Evolutionary conservation across 495 filamentous ascomycete species (phyloP).

Genomic region (Neurospora sublineolata): DNA sequence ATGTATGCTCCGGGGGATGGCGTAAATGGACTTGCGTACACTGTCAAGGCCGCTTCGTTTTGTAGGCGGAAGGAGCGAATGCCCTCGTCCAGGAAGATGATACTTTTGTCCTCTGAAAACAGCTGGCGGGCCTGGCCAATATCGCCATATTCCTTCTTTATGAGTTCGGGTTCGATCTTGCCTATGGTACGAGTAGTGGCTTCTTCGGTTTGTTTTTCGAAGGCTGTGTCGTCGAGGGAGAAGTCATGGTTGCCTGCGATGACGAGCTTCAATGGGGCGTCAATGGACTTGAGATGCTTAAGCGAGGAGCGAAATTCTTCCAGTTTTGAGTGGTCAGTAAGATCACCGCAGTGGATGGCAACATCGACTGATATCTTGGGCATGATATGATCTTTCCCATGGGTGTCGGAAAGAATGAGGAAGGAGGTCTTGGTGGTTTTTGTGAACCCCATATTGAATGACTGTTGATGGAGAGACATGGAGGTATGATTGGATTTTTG

Average conservation of each 20-base stretch:
- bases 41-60: conserved; percentile 47
- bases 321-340: conserved; percentile 51
- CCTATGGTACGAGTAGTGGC: not conserved
- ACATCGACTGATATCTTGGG: conserved; percentile 35
- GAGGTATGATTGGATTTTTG: not conserved
- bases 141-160: conserved; percentile 13
- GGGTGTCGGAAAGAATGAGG: conserved; percentile 54
- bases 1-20: conserved; percentile 42
- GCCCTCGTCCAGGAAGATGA: conserved; percentile 61
- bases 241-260: conserved; percentile 79
- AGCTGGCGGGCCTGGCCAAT: conserved; percentile 14
- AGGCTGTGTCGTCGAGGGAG: conserved; percentile 46
- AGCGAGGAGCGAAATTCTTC: conserved; percentile 43
- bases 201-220: conserved; percentile 7
- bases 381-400: conserved; percentile 23
- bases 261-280: conserved; percentile 63
- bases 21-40: conserved; percentile 62
- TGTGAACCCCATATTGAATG: not conserved
- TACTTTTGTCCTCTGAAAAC: conserved; percentile 37
- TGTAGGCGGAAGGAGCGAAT: conserved; percentile 39
- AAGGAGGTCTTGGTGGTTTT: conserved; percentile 27
- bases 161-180: conserved; percentile 7
- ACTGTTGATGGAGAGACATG: not conserved
- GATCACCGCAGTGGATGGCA: conserved; percentile 62
- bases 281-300: conserved; percentile 39